Base-by-base conservation (phyloP, 176 grass and related monocot genomes). In the Bromus sterilis region DNA sequence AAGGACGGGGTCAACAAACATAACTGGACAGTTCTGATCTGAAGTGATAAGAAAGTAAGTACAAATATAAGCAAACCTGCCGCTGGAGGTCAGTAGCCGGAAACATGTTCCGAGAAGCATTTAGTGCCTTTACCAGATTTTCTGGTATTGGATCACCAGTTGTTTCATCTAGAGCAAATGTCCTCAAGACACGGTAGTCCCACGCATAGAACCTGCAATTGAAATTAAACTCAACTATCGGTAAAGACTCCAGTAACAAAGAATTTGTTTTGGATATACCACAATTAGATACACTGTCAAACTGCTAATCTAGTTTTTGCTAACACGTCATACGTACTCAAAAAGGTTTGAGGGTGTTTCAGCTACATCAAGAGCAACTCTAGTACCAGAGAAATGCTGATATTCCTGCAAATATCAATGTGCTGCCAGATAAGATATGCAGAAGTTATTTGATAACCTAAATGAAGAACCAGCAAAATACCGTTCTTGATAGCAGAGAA, bases 351-450 rank as follows among this genome's bases (percentile, higher is more conserved):
- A 98, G 61, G 92, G 92, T 59, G 82, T 98, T 87, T 98, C 95
- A 74, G 95, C 95, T 9, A 98, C 73, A 88, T 98, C 95, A 72
- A 98, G 90, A 87, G 88, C 92, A 82, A 98, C 92, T 87, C 95
- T 93, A 34, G 95, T 95, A 32, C 95, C 95, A 29, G 95, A 98
- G 79, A 98, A 98, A 84, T 98, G 95, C 28, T 98, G 95, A 94
- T 95, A 95, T 80, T 98, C 95, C 95, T 98, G 78, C 68, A 89
- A 89, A 83, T 44, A 58, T 87, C 59, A 75, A 62, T 43, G 28
- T 25, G 16, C 23, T 72, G 11, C 14, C 43, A 62, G 24, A 58
- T 91, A 80, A 89, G 57, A 7, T 75, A 23, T 46, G 32, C 62
- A 75, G 43, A 76, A 63, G 44, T 70, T 7, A 71, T 28, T 15